Evolutionary conservation across 2,329 filamentous ascomycete genomes (phyloP).

Genomic region (Talaromyces marneffei): DNA sequence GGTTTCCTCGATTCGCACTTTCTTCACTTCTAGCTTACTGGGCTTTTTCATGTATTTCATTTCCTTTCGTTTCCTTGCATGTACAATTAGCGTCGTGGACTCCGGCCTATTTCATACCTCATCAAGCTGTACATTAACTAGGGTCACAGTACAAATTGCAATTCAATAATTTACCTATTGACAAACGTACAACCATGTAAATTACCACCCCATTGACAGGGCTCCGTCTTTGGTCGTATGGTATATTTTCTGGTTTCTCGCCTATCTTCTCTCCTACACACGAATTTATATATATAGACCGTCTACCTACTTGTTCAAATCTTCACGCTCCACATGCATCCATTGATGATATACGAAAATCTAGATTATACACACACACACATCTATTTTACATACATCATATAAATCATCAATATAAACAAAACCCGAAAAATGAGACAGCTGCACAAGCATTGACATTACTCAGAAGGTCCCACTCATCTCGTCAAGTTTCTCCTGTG

Average conservation of each 20-base stretch:
- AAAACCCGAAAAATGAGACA: background rate
- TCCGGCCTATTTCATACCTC: background rate
- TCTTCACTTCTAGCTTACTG: background rate
- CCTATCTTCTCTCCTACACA: background rate
- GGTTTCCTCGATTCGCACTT: background rate
- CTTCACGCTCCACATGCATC: constrained; percentile 26
- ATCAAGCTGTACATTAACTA: background rate
- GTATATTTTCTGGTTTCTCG: no score
- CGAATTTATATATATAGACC: background rate
- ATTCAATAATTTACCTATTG: no score
- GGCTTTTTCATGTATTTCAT: background rate
- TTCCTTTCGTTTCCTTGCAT: background rate
- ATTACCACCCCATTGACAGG: no score
- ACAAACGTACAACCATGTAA: no score
- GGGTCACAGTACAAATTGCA: background rate
- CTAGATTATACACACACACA: background rate
- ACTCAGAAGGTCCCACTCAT: constrained; percentile 11
- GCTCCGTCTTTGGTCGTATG: no score
- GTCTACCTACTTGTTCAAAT: background rate
- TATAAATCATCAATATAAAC: background rate
- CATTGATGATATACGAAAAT: background rate
- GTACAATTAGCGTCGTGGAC: background rate
- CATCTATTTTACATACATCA: background rate
- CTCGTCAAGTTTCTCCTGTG: constrained; percentile 16
- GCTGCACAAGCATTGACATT: background rate